A percentile compares a stretch with the other conserved stretches of the same genome.
Conservation (phyloP, 2,329 filamentous ascomycete genomes). For the Myotisia sp. region DNA sequence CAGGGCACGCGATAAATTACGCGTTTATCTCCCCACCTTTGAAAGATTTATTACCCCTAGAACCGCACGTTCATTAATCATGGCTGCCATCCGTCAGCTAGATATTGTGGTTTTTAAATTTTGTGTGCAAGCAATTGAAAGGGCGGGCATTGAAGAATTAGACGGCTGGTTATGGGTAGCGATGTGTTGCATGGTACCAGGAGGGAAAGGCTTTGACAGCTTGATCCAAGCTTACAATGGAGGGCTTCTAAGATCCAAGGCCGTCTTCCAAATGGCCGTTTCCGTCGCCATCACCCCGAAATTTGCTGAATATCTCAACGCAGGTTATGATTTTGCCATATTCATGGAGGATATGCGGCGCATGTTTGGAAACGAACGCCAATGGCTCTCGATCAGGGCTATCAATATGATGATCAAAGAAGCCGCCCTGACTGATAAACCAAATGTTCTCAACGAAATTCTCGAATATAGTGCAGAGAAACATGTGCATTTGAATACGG, state of each 20-base stretch:
- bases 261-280: slow-evolving; percentile 5
- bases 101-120: slow-evolving; percentile 28
- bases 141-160: slow-evolving; percentile 26
- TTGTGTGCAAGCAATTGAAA: slow-evolving; percentile 27
- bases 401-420: slow-evolving; percentile 27
- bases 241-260: background rate
- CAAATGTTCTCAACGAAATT: slow-evolving; percentile 18
- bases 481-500: slow-evolving; percentile 17
- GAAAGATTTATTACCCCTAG: slow-evolving; percentile 26
- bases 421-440: slow-evolving; percentile 16
- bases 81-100: slow-evolving; percentile 22
- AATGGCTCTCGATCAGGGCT: slow-evolving; percentile 26
- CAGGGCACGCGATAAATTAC: slow-evolving; percentile 20
- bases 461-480: slow-evolving; percentile 20
- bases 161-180: slow-evolving; percentile 31
- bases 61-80: slow-evolving; percentile 34
- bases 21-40: slow-evolving; percentile 22
- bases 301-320: slow-evolving; percentile 21
- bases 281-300: slow-evolving; percentile 20
- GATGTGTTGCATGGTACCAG: slow-evolving; percentile 19
- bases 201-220: slow-evolving; percentile 1
- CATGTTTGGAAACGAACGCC: slow-evolving; percentile 20
- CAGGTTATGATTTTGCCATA: slow-evolving; percentile 19
- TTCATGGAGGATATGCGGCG: slow-evolving; percentile 26
- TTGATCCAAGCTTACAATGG: slow-evolving; percentile 1